A percentile compares a stretch with the other conserved stretches of the same genome.
Conservation (phyloP, 2,329 filamentous ascomycete species). For the Pleoardoris graminearum region DNA sequence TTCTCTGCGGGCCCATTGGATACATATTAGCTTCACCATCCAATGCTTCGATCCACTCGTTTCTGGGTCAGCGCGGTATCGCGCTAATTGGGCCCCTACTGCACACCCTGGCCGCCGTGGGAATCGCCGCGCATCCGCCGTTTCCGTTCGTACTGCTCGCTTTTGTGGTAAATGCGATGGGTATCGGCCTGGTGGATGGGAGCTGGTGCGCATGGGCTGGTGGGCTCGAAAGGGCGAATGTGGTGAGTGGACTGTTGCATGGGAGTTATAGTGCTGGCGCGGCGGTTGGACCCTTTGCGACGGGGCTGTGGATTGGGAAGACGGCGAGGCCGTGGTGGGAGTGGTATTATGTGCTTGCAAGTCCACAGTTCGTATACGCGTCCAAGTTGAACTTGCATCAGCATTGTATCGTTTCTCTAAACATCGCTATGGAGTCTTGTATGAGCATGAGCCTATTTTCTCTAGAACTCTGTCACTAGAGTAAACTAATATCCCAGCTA, state of each 20-base stretch:
- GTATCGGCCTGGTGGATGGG: slow-evolving; percentile 49
- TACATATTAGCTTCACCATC: slow-evolving; percentile 50
- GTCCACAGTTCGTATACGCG: slow-evolving; percentile 14
- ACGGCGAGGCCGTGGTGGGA: slow-evolving; percentile 40
- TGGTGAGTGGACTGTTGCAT: slow-evolving; percentile 48
- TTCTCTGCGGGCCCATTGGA: slow-evolving; percentile 50
- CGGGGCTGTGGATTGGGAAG: slow-evolving; percentile 34
- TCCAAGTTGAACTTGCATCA: no score
- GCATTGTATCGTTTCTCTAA: no score
- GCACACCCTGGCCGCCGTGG: slow-evolving; percentile 39
- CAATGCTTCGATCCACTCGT: slow-evolving; percentile 46
- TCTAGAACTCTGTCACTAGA: not conserved
- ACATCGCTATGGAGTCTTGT: no score
- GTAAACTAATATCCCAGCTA: slow-evolving; percentile 8
- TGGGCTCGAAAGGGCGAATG: slow-evolving; percentile 46
- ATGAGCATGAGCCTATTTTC: not conserved
- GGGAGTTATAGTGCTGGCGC: slow-evolving; percentile 48
- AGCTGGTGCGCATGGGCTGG: slow-evolving; percentile 54
- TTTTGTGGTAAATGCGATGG: slow-evolving; percentile 42
- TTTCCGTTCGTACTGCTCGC: slow-evolving; percentile 41
- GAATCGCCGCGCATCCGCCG: slow-evolving; percentile 33
- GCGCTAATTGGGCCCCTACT: slow-evolving; percentile 47
- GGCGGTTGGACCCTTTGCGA: slow-evolving; percentile 44
- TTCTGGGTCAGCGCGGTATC: slow-evolving; percentile 49
- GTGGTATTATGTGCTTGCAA: slow-evolving; percentile 49